A percentile compares a stretch with the other conserved stretches of the same genome.
These are phyloP conservation scores for Megacollybia marginata DNA, from an alignment of 768 basidiomycete species.

Conservation along the genomic window DNA sequence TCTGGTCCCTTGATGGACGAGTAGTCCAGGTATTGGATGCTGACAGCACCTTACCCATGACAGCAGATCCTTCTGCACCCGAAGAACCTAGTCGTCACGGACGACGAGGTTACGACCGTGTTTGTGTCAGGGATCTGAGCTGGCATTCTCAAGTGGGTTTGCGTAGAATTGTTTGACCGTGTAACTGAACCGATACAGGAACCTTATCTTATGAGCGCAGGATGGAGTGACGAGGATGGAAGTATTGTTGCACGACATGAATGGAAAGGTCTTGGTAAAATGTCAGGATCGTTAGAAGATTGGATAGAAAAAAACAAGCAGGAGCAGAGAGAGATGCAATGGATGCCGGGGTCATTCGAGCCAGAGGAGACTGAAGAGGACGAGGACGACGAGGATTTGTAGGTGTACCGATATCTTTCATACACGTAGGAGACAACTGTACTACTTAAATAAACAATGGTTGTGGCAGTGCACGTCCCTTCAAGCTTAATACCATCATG, in stretches of 20 bases:
- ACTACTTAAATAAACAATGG: no score
- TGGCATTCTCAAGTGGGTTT: slow-evolving; percentile 77
- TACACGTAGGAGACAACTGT: no score
- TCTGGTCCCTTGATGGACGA: slow-evolving; percentile 92
- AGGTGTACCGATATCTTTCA: no score
- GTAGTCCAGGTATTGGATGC: slow-evolving; percentile 83
- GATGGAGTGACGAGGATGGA: slow-evolving; percentile 63
- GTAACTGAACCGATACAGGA: slow-evolving; percentile 30
- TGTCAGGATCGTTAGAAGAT: slow-evolving; percentile 60
- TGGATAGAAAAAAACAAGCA: slow-evolving; percentile 49
- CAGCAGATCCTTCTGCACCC: slow-evolving; percentile 62
- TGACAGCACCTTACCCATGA: slow-evolving; percentile 59
- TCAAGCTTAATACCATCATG: no score
- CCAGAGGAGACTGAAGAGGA: slow-evolving; percentile 8
- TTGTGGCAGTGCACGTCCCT: background rate
- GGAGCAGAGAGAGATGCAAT: slow-evolving; percentile 12
- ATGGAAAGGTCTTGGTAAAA: slow-evolving; percentile 89
- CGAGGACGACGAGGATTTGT: slow-evolving; percentile 3
- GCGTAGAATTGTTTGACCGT: background rate
- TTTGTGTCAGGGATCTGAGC: slow-evolving; percentile 87
- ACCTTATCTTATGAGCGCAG: slow-evolving; percentile 88
- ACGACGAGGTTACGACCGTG: slow-evolving; percentile 20
- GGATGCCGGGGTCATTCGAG: slow-evolving; percentile 12
- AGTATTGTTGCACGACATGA: slow-evolving; percentile 89
- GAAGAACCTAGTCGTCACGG: slow-evolving; percentile 30